phyloP scores from a whole-genome alignment of 2,329 filamentous ascomycete genomes.

The Ophiocordyceps australis region DNA sequence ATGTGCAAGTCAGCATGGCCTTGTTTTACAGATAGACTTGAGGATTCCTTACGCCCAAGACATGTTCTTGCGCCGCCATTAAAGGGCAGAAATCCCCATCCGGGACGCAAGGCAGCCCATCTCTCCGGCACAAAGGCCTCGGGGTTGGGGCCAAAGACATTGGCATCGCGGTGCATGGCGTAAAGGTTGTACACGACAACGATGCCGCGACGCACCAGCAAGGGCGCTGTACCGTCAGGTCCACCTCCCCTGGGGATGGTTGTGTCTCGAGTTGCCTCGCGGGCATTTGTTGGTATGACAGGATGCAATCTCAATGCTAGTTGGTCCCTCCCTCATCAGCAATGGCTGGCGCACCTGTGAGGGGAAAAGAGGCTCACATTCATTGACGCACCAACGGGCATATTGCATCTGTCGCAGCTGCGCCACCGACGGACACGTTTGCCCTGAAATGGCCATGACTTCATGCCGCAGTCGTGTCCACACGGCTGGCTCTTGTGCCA shows the following conservation, averaged over 20 bases:
- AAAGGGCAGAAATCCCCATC: slow-evolving; percentile 25
- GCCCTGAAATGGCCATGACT: slow-evolving; percentile 12
- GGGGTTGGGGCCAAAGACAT: slow-evolving; percentile 17
- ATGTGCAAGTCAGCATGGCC: slow-evolving; percentile 2
- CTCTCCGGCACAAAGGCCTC: slow-evolving; percentile 21
- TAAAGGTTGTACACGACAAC: slow-evolving; percentile 24
- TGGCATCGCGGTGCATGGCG: slow-evolving; percentile 16
- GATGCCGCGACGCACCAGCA: slow-evolving; percentile 29
- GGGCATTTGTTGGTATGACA: slow-evolving; percentile 28
- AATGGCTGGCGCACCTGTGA: too few relatives aligned
- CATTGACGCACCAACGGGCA: slow-evolving; percentile 35
- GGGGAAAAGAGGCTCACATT: slow-evolving; percentile 21
- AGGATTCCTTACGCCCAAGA: slow-evolving; percentile 18
- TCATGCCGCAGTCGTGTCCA: slow-evolving; percentile 27
- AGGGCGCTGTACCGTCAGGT: slow-evolving; percentile 22
- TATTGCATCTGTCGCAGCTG: slow-evolving; percentile 34
- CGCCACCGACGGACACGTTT: slow-evolving; percentile 21
- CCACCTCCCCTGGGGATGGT: slow-evolving; percentile 33
- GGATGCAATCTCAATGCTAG: slow-evolving; percentile 29
- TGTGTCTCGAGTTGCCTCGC: slow-evolving; percentile 19
- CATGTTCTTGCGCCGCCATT: slow-evolving; percentile 26
- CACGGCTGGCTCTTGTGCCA: slow-evolving; percentile 19
- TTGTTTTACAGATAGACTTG: neutral
- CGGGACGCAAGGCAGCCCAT: slow-evolving; percentile 18
- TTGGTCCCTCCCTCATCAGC: neutral